Conservation (phyloP, 2,329 filamentous ascomycete species). For the Paradendryphiella salina region DNA sequence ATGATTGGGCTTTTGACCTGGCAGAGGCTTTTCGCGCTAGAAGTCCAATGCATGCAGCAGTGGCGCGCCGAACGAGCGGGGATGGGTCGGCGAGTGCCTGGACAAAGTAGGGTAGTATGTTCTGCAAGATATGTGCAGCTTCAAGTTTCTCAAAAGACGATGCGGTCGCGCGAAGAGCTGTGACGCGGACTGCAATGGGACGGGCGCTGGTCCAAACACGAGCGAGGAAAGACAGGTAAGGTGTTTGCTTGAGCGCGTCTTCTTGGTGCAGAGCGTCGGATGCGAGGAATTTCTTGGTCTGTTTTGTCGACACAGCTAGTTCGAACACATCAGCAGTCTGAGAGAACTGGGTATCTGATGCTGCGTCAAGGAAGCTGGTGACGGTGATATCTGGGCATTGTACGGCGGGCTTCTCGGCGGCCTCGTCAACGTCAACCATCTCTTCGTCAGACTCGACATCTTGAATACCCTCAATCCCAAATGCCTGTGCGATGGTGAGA, state of each 20-base stretch:
- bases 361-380: conserved; percentile 33
- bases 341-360: conserved; percentile 32
- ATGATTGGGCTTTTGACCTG: conserved; percentile 20
- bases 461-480: conserved; percentile 18
- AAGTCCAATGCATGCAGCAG: conserved; percentile 63
- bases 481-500: conserved; percentile 44
- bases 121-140: conserved; percentile 68
- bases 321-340: conserved; percentile 37
- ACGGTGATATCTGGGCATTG: conserved; percentile 33
- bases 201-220: conserved; percentile 74
- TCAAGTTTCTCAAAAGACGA: conserved; percentile 37
- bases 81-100: conserved; percentile 74
- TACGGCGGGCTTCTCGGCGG: conserved; percentile 14
- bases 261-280: conserved; percentile 59
- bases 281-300: conserved; percentile 53
- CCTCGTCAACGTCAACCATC: conserved; percentile 53
- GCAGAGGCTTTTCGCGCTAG: conserved; percentile 24
- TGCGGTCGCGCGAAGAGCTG: conserved; percentile 65
- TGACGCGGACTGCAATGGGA: conserved; percentile 67
- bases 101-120: conserved; percentile 79
- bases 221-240: conserved; percentile 76
- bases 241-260: conserved; percentile 61
- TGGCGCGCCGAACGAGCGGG: conserved; percentile 73
- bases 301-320: conserved; percentile 29
- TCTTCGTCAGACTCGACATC: conserved; percentile 52